Evolutionary conservation across 495 filamentous ascomycete species (phyloP).

Genomic region (Parathielavia appendiculata): DNA sequence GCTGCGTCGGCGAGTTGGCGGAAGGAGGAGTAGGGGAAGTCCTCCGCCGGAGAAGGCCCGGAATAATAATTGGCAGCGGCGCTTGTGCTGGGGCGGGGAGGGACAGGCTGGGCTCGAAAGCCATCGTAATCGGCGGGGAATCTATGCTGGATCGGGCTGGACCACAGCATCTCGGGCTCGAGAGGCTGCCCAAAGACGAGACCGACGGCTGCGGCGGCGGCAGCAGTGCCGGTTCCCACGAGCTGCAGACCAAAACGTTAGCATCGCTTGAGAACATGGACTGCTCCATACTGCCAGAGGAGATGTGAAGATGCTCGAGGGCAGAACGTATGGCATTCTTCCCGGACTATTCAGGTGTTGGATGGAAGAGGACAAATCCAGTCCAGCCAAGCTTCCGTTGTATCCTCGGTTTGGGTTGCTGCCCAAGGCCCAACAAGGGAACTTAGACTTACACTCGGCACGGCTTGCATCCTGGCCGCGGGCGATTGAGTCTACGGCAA

Average conservation of each 20-base stretch:
- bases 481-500: constrained; percentile 37
- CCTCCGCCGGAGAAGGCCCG: constrained; percentile 32
- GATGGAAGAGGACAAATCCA: not conserved
- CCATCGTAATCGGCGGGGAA: constrained; percentile 39
- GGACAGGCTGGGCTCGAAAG: constrained; percentile 30
- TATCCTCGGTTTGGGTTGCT: constrained; percentile 3
- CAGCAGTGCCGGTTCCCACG: constrained; percentile 53
- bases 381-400: constrained; percentile 6
- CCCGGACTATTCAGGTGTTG: not conserved
- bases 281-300: not conserved
- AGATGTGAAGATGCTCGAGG: not conserved
- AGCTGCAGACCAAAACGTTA: constrained; percentile 37
- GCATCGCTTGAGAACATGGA: not conserved
- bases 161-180: constrained; percentile 31
- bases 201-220: constrained; percentile 54
- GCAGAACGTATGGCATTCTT: not conserved
- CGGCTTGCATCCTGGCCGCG: constrained; percentile 53
- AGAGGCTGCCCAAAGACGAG: constrained; percentile 50
- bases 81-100: constrained; percentile 41
- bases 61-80: constrained; percentile 27
- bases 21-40: constrained; percentile 33
- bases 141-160: constrained; percentile 40
- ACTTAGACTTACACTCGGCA: constrained; percentile 56
- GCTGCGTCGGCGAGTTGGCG: constrained; percentile 24
- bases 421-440: not conserved